A percentile compares a stretch with the other conserved stretches of the same genome.
Evolutionary conservation across 2,329 filamentous ascomycete species (phyloP).

Genomic region (Karstenula rhodostoma): DNA sequence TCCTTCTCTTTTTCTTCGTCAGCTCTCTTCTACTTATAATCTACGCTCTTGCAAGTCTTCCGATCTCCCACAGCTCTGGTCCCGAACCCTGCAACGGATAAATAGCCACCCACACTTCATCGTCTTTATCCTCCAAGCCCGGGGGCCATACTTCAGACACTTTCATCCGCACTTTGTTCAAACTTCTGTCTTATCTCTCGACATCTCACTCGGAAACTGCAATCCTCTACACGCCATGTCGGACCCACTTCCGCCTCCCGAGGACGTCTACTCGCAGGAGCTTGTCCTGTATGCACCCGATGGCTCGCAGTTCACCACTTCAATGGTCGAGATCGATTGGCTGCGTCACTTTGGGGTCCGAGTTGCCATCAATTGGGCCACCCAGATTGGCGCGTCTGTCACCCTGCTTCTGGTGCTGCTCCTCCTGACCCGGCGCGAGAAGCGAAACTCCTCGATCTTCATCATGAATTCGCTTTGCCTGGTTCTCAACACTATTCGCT

Average conservation of each 20-base stretch:
- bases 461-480: slow-evolving; percentile 71
- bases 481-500: slow-evolving; percentile 66
- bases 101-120: neutral
- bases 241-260: slow-evolving; percentile 15
- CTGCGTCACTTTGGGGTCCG: slow-evolving; percentile 58
- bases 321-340: slow-evolving; percentile 55
- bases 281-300: slow-evolving; percentile 58
- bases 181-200: neutral
- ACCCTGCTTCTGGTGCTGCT: slow-evolving; percentile 72
- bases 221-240: slow-evolving; percentile 21
- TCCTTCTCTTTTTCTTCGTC: neutral
- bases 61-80: neutral
- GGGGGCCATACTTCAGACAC: slow-evolving; percentile 12
- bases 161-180: slow-evolving; percentile 1
- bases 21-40: slow-evolving; percentile 5
- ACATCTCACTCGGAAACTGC: neutral
- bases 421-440: slow-evolving; percentile 70
- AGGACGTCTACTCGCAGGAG: slow-evolving; percentile 59
- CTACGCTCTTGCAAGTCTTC: slow-evolving; percentile 6
- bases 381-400: slow-evolving; percentile 73
- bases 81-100: neutral
- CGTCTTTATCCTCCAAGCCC: slow-evolving; percentile 19
- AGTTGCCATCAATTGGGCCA: slow-evolving; percentile 70
- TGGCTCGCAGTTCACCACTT: slow-evolving; percentile 52
- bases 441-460: slow-evolving; percentile 70